Conservation (phyloP, 139 green algal species). For the Raphidocelis subcapitata region DNA sequence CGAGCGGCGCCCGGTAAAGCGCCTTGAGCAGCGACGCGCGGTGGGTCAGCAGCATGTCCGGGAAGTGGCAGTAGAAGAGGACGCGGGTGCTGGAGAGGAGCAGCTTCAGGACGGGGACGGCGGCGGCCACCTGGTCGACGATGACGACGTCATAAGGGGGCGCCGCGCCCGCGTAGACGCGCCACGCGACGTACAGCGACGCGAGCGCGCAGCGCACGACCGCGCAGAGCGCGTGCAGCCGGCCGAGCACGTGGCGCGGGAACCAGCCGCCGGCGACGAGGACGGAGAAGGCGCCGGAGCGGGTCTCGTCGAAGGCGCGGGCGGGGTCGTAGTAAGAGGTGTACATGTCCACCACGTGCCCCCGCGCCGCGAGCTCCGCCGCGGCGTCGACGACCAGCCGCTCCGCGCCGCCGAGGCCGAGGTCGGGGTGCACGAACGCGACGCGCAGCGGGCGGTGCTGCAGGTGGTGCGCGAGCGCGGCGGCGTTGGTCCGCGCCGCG, state of each 20-base stretch:
- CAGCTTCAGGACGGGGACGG: conserved; percentile 74
- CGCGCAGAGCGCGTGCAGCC: conserved; percentile 80
- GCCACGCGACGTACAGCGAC: conserved; percentile 67
- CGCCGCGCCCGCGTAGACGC: conserved; percentile 14
- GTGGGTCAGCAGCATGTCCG: conserved; percentile 86
- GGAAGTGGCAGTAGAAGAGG: conserved; percentile 99
- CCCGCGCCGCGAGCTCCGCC: conserved; percentile 68
- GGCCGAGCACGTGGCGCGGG: conserved; percentile 69
- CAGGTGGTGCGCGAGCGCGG: too few species aligned
- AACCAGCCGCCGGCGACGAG: conserved; percentile 82
- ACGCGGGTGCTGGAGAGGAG: conserved; percentile 55
- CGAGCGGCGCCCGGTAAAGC: conserved; percentile 63
- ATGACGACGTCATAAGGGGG: conserved; percentile 79
- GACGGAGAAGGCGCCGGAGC: conserved; percentile 74
- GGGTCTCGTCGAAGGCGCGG: conserved; percentile 92
- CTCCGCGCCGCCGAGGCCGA: conserved; percentile 94
- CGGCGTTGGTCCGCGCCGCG: too few species aligned
- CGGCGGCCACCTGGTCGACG: conserved; percentile 84
- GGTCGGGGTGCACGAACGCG: conserved; percentile 92
- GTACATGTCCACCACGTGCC: conserved; percentile 89
- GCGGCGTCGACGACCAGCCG: conserved; percentile 95
- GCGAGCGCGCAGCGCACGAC: conserved; percentile 81
- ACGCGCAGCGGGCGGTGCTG: conserved; percentile 46
- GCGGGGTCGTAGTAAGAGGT: conserved; percentile 86
- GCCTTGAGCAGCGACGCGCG: conserved; percentile 43